Conservation (phyloP, 352 stramenopile species). For the Phytophthora melonis region DNA sequence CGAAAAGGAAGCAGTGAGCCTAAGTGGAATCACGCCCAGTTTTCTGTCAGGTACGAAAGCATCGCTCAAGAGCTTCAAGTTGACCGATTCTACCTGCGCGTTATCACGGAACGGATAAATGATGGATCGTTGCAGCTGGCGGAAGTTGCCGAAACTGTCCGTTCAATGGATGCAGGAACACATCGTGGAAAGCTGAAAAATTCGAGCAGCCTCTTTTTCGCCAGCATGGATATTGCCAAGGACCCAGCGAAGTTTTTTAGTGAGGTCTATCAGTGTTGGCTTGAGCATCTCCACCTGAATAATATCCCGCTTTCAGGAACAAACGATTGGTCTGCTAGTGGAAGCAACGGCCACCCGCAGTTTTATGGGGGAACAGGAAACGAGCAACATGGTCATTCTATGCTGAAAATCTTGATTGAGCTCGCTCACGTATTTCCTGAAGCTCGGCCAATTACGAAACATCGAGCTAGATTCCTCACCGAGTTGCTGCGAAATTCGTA, state of each 20-base stretch:
- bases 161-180: conserved; percentile 48
- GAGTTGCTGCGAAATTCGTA: conserved; percentile 65
- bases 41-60: conserved; percentile 69
- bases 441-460: conserved; percentile 51
- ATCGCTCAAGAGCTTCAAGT: conserved; percentile 74
- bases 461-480: conserved; percentile 61
- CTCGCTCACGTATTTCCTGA: conserved; percentile 67
- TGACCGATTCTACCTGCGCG: conserved; percentile 72
- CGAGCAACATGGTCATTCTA: conserved; percentile 61
- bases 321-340: conserved; percentile 46
- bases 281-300: conserved; percentile 73
- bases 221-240: conserved; percentile 74
- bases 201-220: conserved; percentile 64
- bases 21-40: conserved; percentile 81
- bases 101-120: conserved; percentile 73
- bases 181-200: conserved; percentile 56
- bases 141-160: conserved; percentile 58
- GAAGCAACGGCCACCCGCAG: conserved; percentile 37
- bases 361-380: conserved; percentile 34
- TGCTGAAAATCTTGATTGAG: conserved; percentile 80
- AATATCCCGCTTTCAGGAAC: conserved; percentile 46
- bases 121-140: conserved; percentile 73
- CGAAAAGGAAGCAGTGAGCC: conserved; percentile 30
- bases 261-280: conserved; percentile 84
- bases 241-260: conserved; percentile 74